Evolutionary conservation across 352 stramenopile genomes (phyloP).

Genomic region (Pythium grandisporangium): DNA sequence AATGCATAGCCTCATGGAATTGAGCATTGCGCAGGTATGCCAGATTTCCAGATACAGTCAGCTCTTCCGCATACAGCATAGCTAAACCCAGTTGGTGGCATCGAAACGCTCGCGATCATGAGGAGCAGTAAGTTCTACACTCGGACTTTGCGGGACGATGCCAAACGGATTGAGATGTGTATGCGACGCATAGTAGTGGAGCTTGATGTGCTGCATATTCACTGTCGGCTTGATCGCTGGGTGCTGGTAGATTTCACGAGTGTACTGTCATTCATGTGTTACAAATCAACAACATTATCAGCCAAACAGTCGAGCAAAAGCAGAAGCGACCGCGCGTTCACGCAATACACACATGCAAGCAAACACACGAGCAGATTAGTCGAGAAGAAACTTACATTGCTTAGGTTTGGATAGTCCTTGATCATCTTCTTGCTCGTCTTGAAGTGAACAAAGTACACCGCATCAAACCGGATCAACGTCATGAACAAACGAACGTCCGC

Average conservation of each 20-base stretch:
- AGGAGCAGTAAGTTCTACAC: constrained; percentile 34
- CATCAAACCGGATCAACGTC: constrained; percentile 77
- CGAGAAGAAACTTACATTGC: constrained; percentile 31
- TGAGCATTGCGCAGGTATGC: too few species aligned
- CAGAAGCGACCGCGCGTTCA: too few species aligned
- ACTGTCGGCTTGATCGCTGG: constrained; percentile 78
- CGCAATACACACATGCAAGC: too few species aligned
- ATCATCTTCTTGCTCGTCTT: constrained; percentile 87
- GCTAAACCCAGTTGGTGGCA: constrained; percentile 18
- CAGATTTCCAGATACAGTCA: neutral
- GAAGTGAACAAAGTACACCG: constrained; percentile 82
- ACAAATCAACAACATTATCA: too few species aligned
- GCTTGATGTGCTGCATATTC: constrained; percentile 96
- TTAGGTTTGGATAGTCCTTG: constrained; percentile 83
- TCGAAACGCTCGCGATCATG: constrained; percentile 65
- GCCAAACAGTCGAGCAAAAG: neutral
- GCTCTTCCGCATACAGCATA: too few species aligned
- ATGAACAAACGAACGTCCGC: constrained; percentile 75
- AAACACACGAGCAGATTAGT: neutral
- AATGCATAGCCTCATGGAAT: neutral
- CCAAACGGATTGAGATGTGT: constrained; percentile 90
- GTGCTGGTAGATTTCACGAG: constrained; percentile 91
- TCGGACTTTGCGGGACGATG: constrained; percentile 86
- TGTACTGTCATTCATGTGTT: too few species aligned
- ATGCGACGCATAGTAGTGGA: constrained; percentile 95